phyloP scores from a whole-genome alignment of 2,329 filamentous ascomycete species.

The Arthrobotrys entomopaga region DNA sequence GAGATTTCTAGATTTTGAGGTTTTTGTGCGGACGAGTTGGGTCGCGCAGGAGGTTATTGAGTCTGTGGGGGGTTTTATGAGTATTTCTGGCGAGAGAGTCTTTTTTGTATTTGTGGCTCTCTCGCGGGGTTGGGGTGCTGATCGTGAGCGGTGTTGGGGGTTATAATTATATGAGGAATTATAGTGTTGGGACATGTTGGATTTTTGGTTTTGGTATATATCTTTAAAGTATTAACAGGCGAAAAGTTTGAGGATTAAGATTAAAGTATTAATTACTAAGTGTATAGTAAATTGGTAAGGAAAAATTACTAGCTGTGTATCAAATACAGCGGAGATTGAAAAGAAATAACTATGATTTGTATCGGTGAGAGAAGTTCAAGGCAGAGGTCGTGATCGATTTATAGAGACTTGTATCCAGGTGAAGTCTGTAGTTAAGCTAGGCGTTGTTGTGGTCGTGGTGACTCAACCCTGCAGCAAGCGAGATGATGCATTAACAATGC shows the following conservation, averaged over 20 bases:
- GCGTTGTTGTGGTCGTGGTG: not conserved
- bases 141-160: conserved; percentile 9
- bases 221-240: not conserved
- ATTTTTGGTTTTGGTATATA: not conserved
- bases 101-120: not conserved
- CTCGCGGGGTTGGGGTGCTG: not conserved
- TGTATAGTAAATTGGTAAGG: not conserved
- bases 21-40: not conserved
- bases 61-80: too few species aligned
- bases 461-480: conserved; percentile 10
- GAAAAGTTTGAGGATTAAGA: not conserved
- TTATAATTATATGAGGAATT: conserved; percentile 11
- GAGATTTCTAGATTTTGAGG: not conserved
- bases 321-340: not conserved
- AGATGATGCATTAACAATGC: not conserved
- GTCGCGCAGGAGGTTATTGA: conserved; percentile 5
- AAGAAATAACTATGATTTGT: not conserved
- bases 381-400: conserved; percentile 1
- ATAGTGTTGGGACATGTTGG: conserved; percentile 37
- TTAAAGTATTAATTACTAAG: conserved; percentile 1
- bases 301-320: not conserved
- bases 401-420: conserved; percentile 3
- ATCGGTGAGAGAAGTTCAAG: not conserved
- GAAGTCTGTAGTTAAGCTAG: not conserved
- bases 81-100: not conserved